Percentiles rank a stretch among this genome's conserved stretches.
Evolutionary conservation across 495 filamentous ascomycete species (phyloP).

Genomic region (Penicillium herquei): DNA sequence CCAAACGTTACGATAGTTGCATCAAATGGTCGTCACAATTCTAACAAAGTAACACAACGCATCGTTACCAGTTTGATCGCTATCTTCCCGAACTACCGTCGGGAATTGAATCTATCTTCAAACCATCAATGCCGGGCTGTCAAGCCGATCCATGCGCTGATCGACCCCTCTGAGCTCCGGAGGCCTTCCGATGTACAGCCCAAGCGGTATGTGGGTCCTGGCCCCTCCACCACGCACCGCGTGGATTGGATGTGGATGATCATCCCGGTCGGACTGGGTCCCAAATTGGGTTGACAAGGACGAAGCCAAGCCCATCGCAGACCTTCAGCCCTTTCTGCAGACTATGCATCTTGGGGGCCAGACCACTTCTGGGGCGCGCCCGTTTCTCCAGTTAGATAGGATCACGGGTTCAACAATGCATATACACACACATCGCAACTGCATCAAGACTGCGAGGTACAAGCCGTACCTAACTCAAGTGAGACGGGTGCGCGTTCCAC

Average conservation of each 20-base stretch:
- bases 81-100: background rate
- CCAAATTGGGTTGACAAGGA: constrained; percentile 12
- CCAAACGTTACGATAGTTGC: no score
- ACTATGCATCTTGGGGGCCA: constrained; percentile 1
- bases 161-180: constrained; percentile 13
- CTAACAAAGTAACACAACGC: background rate
- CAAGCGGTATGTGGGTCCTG: constrained; percentile 25
- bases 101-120: background rate
- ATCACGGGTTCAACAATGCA: constrained; percentile 5
- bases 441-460: constrained; percentile 20
- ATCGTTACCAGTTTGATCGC: background rate
- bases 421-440: constrained; percentile 3
- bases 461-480: background rate
- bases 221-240: constrained; percentile 13
- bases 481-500: constrained; percentile 4
- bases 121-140: background rate
- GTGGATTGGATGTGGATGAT: constrained; percentile 15
- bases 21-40: background rate
- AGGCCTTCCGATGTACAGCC: constrained; percentile 20
- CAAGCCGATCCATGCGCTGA: constrained; percentile 18
- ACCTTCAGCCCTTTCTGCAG: background rate
- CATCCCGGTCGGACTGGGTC: constrained; percentile 15
- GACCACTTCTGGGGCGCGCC: background rate
- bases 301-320: constrained; percentile 1
- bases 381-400: constrained; percentile 1